Evolutionary conservation across 2,329 filamentous ascomycete species (phyloP), one percentile per base, ranked within the genome.

Genomic region (Hypoxylon sp.): DNA sequence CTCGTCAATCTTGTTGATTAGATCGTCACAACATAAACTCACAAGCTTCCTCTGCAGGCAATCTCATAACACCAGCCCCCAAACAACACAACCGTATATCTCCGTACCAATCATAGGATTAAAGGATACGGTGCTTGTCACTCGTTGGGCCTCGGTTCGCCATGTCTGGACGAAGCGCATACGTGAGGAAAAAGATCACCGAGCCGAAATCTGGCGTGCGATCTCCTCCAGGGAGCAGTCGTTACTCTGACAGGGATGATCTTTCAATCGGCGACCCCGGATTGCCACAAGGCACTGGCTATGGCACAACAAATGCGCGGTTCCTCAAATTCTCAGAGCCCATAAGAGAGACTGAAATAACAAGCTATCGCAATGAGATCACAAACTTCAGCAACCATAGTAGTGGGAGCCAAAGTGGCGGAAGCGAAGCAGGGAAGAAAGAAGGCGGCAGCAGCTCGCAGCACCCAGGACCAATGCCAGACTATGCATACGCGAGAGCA

Each of bases 111-210:
- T 5, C 11, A 38, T 30, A 38, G 23, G 21, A 30, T 13, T 38
- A 14, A 30, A 19, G 19, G 28, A 49, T 25, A 34, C 38, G 5
- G 10, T 32, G 19, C n/a, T 21, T 28, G 14, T 13, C 34, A 25
- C 17, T 50, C 51, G 13, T 19, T 58, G 19, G n/a, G 28, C 21
- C 5, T 38, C 19, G 7, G 46, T 32, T 51, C n/a, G 65, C 60
- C 67, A 89, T 89, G 86, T 89, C 86, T 5, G 86, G 85, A 65
- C 81, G 86, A 60, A 88, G 86, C 76, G 86, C 86, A 32, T 82
- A 86, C 71, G 86, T 87, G 74, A 84, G 86, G 73, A 87, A 87
- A 75, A 87, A 87, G 79, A 86, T 85, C 69, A 85, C 83, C 0
- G 83, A 87, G 63, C 79, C 82, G 25, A 83, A 82, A 58, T 69